Percentiles rank a stretch among this genome's conserved stretches.
phyloP scores from a whole-genome alignment of 2,329 filamentous ascomycete species.

The Teratosphaeria destructans region DNA sequence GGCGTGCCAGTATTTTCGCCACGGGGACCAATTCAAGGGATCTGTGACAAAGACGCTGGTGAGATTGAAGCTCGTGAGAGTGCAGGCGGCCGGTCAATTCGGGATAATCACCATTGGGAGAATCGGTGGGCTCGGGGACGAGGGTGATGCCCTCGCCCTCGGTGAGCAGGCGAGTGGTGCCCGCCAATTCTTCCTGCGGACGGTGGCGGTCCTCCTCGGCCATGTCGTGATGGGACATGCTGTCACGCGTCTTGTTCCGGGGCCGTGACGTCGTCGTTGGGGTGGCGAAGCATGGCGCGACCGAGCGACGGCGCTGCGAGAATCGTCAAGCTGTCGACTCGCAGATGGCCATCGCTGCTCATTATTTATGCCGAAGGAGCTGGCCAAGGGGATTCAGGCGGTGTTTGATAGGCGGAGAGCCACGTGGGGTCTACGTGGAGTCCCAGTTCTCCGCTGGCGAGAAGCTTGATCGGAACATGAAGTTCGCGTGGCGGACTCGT shows the following conservation, averaged over 20 bases:
- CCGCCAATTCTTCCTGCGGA: background rate
- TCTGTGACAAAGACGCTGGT: constrained; percentile 5
- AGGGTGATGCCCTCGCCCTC: constrained; percentile 2
- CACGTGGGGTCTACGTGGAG: background rate
- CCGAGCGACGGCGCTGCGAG: background rate
- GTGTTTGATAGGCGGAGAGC: background rate
- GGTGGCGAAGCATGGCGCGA: background rate
- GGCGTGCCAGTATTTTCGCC: constrained; percentile 27
- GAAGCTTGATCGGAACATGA: background rate
- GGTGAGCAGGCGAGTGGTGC: constrained; percentile 2
- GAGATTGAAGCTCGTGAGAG: background rate
- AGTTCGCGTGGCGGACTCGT: background rate
- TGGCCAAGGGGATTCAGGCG: background rate
- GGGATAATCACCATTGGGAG: background rate
- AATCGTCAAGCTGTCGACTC: background rate
- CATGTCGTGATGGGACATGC: background rate
- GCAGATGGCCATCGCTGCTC: background rate
- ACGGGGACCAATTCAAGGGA: constrained; percentile 22
- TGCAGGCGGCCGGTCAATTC: background rate
- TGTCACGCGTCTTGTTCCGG: background rate
- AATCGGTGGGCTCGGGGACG: constrained; percentile 1
- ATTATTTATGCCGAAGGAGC: background rate
- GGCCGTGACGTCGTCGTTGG: background rate
- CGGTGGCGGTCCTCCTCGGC: background rate
- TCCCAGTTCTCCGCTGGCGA: background rate